A percentile compares a stretch with the other conserved stretches of the same genome.
phyloP scores from a whole-genome alignment of 2,329 filamentous ascomycete species.

The Chaetomiaceae sp. region DNA sequence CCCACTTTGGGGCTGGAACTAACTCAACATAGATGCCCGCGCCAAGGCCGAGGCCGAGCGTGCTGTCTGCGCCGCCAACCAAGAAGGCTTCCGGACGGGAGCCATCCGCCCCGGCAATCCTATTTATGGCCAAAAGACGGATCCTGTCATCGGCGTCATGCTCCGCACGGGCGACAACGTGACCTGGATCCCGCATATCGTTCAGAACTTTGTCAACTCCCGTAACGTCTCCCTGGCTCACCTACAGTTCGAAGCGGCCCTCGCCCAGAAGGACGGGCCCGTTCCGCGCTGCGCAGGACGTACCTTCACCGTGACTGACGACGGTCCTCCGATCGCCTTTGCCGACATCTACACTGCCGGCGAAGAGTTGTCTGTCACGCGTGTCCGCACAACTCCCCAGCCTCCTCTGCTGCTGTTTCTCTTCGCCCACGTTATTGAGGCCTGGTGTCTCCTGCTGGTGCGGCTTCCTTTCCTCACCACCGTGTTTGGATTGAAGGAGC shows the following conservation, averaged over 20 bases:
- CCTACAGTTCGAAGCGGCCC: slow-evolving; percentile 48
- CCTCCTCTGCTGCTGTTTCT: slow-evolving; percentile 37
- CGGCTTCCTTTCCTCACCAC: slow-evolving; percentile 20
- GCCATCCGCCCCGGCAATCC: slow-evolving; percentile 50
- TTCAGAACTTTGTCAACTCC: slow-evolving; percentile 48
- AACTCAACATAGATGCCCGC: slow-evolving; percentile 36
- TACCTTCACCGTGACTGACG: slow-evolving; percentile 49
- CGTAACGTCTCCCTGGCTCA: slow-evolving; percentile 53
- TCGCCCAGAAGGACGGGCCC: slow-evolving; percentile 37
- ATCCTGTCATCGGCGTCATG: slow-evolving; percentile 39
- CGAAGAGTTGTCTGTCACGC: slow-evolving; percentile 30
- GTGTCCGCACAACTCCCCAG: slow-evolving; percentile 31
- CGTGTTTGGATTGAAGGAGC: slow-evolving; percentile 27
- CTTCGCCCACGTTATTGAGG: slow-evolving; percentile 37
- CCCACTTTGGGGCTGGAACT: neutral
- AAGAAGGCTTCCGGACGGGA: slow-evolving; percentile 46
- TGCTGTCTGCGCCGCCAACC: slow-evolving; percentile 44
- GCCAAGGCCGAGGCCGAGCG: slow-evolving; percentile 50
- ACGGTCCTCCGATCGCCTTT: slow-evolving; percentile 41
- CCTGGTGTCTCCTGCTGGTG: slow-evolving; percentile 31
- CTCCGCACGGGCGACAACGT: slow-evolving; percentile 36
- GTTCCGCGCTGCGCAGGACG: slow-evolving; percentile 41
- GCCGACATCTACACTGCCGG: slow-evolving; percentile 38
- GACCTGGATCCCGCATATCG: slow-evolving; percentile 42
- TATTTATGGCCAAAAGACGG: slow-evolving; percentile 47